Evolutionary conservation across 345 rosid species (phyloP).

Genomic region (Aquilaria yunnanensis): DNA sequence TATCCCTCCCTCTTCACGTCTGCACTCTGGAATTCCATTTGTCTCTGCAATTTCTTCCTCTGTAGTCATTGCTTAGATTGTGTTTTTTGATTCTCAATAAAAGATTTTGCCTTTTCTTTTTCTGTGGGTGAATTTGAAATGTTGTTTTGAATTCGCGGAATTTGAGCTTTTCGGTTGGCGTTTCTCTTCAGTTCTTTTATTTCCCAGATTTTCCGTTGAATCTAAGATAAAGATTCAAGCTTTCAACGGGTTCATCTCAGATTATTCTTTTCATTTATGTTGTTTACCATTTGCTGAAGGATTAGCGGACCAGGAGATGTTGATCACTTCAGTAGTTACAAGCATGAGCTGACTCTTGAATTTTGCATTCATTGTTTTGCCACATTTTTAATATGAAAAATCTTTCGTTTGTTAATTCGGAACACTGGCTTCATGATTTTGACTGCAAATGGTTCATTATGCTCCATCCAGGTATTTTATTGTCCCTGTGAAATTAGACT

Average conservation of each 20-base stretch:
- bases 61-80: background rate
- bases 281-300: background rate
- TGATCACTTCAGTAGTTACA: too few species aligned
- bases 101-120: background rate
- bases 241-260: conserved; percentile 5
- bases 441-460: background rate
- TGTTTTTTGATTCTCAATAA: background rate
- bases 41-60: background rate
- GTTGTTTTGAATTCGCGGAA: background rate
- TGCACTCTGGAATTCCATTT: background rate
- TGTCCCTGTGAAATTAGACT: conserved; percentile 16
- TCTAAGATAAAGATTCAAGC: background rate
- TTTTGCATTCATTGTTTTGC: background rate
- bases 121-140: conserved; percentile 13
- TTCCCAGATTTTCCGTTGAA: too few species aligned
- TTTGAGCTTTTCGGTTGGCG: conserved; percentile 5
- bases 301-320: background rate
- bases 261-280: background rate
- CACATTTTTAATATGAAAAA: too few species aligned
- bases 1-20: background rate
- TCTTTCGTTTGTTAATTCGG: background rate
- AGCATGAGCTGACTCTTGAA: too few species aligned
- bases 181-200: too few species aligned
- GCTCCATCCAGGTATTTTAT: conserved; percentile 15
- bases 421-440: too few species aligned